Evolutionary conservation across 1,284 basidiomycete species (phyloP).

Genomic region (Melampsora americana): DNA sequence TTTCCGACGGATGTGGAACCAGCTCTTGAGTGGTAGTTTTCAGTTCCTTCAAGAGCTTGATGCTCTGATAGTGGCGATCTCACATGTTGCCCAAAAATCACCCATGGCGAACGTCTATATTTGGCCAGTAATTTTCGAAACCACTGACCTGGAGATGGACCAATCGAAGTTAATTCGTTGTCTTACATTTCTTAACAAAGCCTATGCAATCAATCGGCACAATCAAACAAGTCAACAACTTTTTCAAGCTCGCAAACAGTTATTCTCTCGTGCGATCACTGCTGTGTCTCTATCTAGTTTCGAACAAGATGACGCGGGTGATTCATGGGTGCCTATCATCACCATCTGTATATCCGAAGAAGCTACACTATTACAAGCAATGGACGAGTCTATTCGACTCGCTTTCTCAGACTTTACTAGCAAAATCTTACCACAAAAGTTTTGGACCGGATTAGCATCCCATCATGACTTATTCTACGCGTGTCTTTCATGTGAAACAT

Average conservation of each 20-base stretch:
- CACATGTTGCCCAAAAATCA: conserved; percentile 21
- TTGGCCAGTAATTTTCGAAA: conserved; percentile 28
- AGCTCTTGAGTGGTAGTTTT: conserved; percentile 11
- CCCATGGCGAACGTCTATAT: conserved; percentile 11
- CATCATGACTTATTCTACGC: conserved; percentile 37
- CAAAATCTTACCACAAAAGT: conserved; percentile 8
- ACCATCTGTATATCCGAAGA: conserved; percentile 22
- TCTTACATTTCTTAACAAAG: conserved; percentile 28
- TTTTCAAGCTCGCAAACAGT: conserved; percentile 12
- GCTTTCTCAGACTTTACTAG: conserved; percentile 8
- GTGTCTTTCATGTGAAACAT: conserved; percentile 16
- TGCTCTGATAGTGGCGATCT: conserved; percentile 15
- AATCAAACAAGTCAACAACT: conserved; percentile 13
- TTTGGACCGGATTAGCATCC: conserved; percentile 27
- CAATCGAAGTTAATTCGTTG: conserved; percentile 15
- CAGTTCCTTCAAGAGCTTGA: conserved; percentile 5
- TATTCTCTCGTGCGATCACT: conserved; percentile 13
- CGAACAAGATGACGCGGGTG: background rate
- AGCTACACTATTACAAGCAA: background rate
- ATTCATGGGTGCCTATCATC: conserved; percentile 32
- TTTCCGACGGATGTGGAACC: conserved; percentile 13
- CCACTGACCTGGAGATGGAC: background rate
- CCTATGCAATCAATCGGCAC: conserved; percentile 11
- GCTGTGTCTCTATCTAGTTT: background rate
- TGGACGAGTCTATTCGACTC: conserved; percentile 2